phyloP scores from a whole-genome alignment of 2,329 filamentous ascomycete genomes.

The Fusarium camptoceras region DNA sequence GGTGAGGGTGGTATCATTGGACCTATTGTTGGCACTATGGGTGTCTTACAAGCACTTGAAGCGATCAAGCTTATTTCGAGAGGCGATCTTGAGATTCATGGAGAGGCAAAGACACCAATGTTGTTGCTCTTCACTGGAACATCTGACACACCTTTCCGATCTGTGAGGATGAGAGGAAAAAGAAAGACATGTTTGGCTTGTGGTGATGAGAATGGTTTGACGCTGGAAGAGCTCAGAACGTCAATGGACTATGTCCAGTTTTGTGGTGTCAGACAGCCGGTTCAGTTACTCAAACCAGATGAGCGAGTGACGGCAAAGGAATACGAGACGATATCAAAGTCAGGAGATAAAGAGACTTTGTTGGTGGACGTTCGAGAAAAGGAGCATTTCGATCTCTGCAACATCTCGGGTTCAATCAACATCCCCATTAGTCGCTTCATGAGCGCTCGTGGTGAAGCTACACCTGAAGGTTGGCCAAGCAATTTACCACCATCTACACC shows the following conservation, averaged over 20 bases:
- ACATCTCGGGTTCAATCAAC: conserved; percentile 80
- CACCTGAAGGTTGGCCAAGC: conserved; percentile 54
- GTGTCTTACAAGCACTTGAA: conserved; percentile 89
- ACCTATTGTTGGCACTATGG: conserved; percentile 93
- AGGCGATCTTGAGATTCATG: conserved; percentile 42
- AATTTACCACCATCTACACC: conserved; percentile 59
- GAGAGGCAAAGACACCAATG: conserved; percentile 43
- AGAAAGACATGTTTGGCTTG: conserved; percentile 82
- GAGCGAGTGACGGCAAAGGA: conserved; percentile 76
- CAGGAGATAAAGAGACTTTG: conserved; percentile 57
- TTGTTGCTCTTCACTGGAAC: conserved; percentile 63
- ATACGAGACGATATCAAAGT: conserved; percentile 59
- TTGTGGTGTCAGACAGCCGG: conserved; percentile 73
- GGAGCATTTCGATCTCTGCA: conserved; percentile 85
- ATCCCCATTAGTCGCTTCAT: conserved; percentile 70
- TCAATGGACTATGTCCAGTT: conserved; percentile 87
- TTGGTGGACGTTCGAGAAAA: conserved; percentile 87
- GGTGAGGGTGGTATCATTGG: conserved; percentile 94
- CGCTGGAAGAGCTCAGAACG: conserved; percentile 68
- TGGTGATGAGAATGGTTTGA: conserved; percentile 69
- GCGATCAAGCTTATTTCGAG: conserved; percentile 82
- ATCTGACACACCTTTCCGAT: conserved; percentile 70
- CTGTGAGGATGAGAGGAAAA: conserved; percentile 77
- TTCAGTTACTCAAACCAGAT: conserved; percentile 67
- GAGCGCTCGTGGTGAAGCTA: conserved; percentile 54